Conservation (phyloP, 345 rosid species). For the Eucalyptus cloeziana region DNA sequence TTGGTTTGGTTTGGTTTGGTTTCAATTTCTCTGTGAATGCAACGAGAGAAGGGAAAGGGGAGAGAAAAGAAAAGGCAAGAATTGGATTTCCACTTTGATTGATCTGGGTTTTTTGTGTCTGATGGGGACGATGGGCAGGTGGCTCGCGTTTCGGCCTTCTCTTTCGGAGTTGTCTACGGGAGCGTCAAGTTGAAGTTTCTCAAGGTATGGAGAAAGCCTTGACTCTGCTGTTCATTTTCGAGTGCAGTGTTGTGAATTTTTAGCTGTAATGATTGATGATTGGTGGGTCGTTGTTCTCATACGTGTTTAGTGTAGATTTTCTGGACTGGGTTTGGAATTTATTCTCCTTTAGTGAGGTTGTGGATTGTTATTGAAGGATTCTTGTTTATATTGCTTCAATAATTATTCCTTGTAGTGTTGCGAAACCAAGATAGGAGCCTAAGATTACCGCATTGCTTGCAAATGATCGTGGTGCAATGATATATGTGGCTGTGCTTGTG, state of each 20-base stretch:
- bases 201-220: slow-evolving; percentile 22
- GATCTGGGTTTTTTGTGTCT: neutral
- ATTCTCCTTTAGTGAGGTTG: neutral
- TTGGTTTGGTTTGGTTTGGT: neutral
- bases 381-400: neutral
- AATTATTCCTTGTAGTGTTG: neutral
- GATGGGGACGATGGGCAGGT: slow-evolving; percentile 23
- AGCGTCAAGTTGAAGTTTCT: slow-evolving; percentile 77
- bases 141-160: slow-evolving; percentile 84
- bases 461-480: neutral
- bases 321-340: neutral
- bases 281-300: neutral
- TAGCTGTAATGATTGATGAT: neutral
- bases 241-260: neutral
- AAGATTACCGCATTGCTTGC: neutral
- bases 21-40: neutral
- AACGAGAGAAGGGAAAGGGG: neutral
- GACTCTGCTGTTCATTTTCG: neutral
- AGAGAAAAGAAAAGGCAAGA: neutral
- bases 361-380: neutral
- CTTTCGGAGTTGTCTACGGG: slow-evolving; percentile 65
- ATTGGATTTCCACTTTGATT: neutral
- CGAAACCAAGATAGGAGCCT: neutral
- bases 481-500: neutral
- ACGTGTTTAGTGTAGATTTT: neutral